Evolutionary conservation across 176 grass and related monocot species (phyloP).

Genomic region (Rhipidocladum racemiflorum): DNA sequence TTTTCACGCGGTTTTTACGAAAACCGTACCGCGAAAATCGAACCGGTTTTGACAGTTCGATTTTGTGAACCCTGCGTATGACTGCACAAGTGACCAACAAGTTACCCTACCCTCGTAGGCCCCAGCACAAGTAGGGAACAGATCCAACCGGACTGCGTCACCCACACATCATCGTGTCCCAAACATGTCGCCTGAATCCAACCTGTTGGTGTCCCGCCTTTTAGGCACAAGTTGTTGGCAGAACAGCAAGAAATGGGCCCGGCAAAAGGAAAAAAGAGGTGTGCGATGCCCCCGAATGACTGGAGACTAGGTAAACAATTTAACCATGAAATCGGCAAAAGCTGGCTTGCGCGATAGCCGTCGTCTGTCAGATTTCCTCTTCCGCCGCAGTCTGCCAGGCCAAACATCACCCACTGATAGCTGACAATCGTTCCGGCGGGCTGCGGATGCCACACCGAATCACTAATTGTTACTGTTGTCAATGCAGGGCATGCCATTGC

Average conservation of each 20-base stretch:
- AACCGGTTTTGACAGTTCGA: too few species aligned
- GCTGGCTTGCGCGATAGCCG: background rate
- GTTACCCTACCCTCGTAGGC: background rate
- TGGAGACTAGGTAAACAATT: background rate
- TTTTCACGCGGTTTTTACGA: too few species aligned
- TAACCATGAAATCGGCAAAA: constrained; percentile 17
- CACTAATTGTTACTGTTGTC: background rate
- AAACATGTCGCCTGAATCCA: background rate
- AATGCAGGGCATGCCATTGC: background rate
- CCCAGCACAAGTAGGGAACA: background rate
- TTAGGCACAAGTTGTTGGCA: background rate
- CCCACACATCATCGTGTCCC: constrained; percentile 16
- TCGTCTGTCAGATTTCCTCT: background rate
- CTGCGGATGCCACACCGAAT: background rate
- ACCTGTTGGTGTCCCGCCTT: background rate
- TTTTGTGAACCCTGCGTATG: too few species aligned
- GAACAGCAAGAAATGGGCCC: constrained; percentile 1
- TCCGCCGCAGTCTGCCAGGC: background rate
- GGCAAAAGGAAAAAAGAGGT: background rate
- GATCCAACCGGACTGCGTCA: background rate
- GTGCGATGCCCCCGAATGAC: background rate
- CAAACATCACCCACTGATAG: background rate
- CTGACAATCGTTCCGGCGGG: background rate
- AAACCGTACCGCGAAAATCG: too few species aligned
- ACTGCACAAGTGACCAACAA: background rate